Base-by-base conservation (phyloP, 108 stramenopile genomes). In the Discostella stelligeroides region DNA sequence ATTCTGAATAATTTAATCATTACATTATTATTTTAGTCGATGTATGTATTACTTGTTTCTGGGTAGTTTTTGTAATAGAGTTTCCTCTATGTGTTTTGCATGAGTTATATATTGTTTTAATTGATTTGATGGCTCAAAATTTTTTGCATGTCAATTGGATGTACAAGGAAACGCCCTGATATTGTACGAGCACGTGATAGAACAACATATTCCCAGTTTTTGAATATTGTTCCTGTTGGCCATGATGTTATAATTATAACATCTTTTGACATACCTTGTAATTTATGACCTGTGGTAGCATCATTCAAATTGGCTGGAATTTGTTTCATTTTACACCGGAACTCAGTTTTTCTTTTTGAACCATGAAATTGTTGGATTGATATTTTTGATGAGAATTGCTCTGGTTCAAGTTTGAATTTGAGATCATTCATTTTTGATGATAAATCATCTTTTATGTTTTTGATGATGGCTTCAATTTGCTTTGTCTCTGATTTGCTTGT, bases 171-270 rank as follows among this genome's bases (percentile, higher is more conserved):
- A n/a, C n/a, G n/a, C n/a, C n/a, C n/a, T n/a, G n/a, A n/a, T n/a
- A n/a, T n/a, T n/a, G n/a, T n/a, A n/a, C n/a, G n/a, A n/a, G n/a
- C n/a, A n/a, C n/a, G n/a, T n/a, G n/a, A n/a, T n/a, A n/a, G n/a
- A n/a, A n/a, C n/a, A n/a, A n/a, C n/a, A n/a, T n/a, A n/a, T n/a
- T n/a, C n/a, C 48, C 48, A 49, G n/a, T 42, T 42, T 42, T 42
- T 42, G 41, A 49, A 49, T 15, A 49, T 49, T 49, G 48, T 8
- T 49, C 48, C 48, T 5, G 15, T 49, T 42, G 41, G 41, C 41
- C 41, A 42, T 12, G 41, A 42, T 42, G 41, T 10, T 12, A 42
- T 12, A 42, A 42, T 42, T 10, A 42, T 42, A 42, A 42, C 41
- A 42, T 42, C 41, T 12, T 42, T 42, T 42, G 41, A 42, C 41